Percentiles rank a stretch among this genome's conserved stretches.
Evolutionary conservation across 306 rosid species (phyloP).

Genomic region (Ammopiptanthus mongolicus): DNA sequence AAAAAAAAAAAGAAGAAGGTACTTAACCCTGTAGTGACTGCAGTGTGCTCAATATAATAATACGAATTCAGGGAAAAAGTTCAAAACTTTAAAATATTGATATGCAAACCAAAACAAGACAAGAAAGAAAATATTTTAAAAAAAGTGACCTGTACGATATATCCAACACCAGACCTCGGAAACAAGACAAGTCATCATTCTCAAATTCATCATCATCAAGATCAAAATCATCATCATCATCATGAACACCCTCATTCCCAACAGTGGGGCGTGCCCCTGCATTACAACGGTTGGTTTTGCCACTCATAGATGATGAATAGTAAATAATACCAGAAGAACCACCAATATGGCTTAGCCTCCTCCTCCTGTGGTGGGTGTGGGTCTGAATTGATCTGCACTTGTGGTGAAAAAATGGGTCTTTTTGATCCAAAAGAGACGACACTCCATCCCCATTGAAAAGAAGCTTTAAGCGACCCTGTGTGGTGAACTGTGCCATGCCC

Average conservation of each 20-base stretch:
- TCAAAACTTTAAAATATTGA: not conserved
- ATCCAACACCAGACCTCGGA: slow-evolving; percentile 92
- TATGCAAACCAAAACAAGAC: not conserved
- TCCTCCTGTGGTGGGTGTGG: slow-evolving; percentile 16
- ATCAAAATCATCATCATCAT: slow-evolving; percentile 10
- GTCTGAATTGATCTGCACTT: slow-evolving; percentile 47
- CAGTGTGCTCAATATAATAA: not conserved
- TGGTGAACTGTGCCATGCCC: slow-evolving; percentile 59
- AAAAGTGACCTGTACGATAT: slow-evolving; percentile 79
- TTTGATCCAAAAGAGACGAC: slow-evolving; percentile 50
- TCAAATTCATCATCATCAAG: slow-evolving; percentile 39
- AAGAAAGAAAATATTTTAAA: not conserved
- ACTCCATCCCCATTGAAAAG: slow-evolving; percentile 58
- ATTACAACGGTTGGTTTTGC: slow-evolving; percentile 32
- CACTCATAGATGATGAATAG: slow-evolving; percentile 21
- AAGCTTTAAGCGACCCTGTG: slow-evolving; percentile 61
- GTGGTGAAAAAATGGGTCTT: slow-evolving; percentile 47
- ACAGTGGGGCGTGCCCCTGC: slow-evolving; percentile 37
- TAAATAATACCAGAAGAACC: slow-evolving; percentile 36
- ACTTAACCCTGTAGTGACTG: not conserved
- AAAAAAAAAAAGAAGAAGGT: not conserved
- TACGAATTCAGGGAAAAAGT: not conserved
- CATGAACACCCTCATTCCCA: slow-evolving; percentile 40
- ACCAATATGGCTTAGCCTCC: slow-evolving; percentile 26
- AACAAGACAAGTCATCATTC: slow-evolving; percentile 61